Conservation (phyloP, 2,329 filamentous ascomycete species). For the Dactylellina drechsleri region DNA sequence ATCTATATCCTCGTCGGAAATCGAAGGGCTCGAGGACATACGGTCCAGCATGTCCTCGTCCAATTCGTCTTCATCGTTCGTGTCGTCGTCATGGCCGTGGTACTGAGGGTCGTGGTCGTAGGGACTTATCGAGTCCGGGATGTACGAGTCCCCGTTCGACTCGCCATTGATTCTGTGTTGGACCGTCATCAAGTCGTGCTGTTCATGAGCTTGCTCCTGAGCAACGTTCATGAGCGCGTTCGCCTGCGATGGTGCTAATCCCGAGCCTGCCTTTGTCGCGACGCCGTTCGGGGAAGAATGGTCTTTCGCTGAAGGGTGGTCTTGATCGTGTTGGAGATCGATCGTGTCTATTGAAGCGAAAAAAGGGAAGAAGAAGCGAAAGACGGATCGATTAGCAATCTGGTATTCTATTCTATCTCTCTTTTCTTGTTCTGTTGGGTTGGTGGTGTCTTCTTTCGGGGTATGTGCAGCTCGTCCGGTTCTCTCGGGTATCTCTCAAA, state of each 20-base stretch:
- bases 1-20: slow-evolving; percentile 88
- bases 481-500: slow-evolving; percentile 4
- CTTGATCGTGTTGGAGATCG: slow-evolving; percentile 82
- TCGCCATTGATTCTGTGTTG: slow-evolving; percentile 69
- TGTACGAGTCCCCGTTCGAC: slow-evolving; percentile 68
- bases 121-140: slow-evolving; percentile 62
- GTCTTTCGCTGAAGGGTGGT: slow-evolving; percentile 83
- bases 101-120: slow-evolving; percentile 65
- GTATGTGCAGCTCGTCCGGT: background rate
- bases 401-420: slow-evolving; percentile 9
- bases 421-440: slow-evolving; percentile 5
- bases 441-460: background rate
- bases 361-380: slow-evolving; percentile 25
- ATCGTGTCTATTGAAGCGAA: slow-evolving; percentile 77
- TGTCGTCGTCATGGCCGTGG: slow-evolving; percentile 69
- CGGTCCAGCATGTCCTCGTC: slow-evolving; percentile 98
- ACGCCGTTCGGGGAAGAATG: slow-evolving; percentile 69
- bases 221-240: slow-evolving; percentile 82
- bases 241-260: slow-evolving; percentile 81
- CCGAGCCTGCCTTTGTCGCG: slow-evolving; percentile 66
- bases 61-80: slow-evolving; percentile 74
- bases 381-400: slow-evolving; percentile 24
- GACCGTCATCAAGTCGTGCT: slow-evolving; percentile 67
- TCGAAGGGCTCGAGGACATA: slow-evolving; percentile 94
- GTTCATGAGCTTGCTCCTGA: slow-evolving; percentile 78